Evolutionary conservation across 192 early-diverging fungal species (phyloP).

Genomic region (Coemansia umbellata): DNA sequence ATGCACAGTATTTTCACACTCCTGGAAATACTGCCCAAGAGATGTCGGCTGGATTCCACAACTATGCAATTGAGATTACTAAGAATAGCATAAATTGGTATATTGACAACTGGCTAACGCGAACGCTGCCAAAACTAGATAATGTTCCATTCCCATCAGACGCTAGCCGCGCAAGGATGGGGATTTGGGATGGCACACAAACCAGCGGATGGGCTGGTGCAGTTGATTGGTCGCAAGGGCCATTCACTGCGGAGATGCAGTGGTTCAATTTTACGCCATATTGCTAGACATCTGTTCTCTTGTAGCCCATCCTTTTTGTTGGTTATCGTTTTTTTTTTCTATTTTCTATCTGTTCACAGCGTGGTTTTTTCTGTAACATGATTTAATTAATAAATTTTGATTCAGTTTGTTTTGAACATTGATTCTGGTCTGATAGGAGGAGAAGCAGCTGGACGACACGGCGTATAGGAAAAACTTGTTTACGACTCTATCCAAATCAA

Average conservation of each 20-base stretch:
- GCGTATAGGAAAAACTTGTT: too few relatives aligned
- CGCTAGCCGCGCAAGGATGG: slow-evolving; percentile 32
- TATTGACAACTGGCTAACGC: slow-evolving; percentile 49
- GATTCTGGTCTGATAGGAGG: too few relatives aligned
- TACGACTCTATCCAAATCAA: too few relatives aligned
- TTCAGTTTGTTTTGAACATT: too few relatives aligned
- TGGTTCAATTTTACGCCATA: slow-evolving; percentile 36
- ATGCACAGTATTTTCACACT: slow-evolving; percentile 22
- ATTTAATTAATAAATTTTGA: too few relatives aligned
- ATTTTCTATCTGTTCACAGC: too few relatives aligned
- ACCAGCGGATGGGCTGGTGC: slow-evolving; percentile 47
- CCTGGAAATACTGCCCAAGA: slow-evolving; percentile 33
- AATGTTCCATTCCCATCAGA: slow-evolving; percentile 34
- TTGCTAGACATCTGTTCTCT: slow-evolving; percentile 14
- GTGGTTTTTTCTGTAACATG: too few relatives aligned
- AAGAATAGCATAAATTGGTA: slow-evolving; percentile 56
- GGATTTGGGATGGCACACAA: slow-evolving; percentile 51
- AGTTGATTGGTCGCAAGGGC: slow-evolving; percentile 32
- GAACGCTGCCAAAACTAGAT: slow-evolving; percentile 28
- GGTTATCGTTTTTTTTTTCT: not conserved
- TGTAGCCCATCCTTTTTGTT: not conserved
- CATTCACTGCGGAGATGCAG: slow-evolving; percentile 35
- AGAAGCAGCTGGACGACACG: too few relatives aligned
- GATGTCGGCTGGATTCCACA: slow-evolving; percentile 47
- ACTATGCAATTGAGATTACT: slow-evolving; percentile 57